Evolutionary conservation across 2,329 filamentous ascomycete genomes (phyloP).

Genomic region (Fusarium acutatum): DNA sequence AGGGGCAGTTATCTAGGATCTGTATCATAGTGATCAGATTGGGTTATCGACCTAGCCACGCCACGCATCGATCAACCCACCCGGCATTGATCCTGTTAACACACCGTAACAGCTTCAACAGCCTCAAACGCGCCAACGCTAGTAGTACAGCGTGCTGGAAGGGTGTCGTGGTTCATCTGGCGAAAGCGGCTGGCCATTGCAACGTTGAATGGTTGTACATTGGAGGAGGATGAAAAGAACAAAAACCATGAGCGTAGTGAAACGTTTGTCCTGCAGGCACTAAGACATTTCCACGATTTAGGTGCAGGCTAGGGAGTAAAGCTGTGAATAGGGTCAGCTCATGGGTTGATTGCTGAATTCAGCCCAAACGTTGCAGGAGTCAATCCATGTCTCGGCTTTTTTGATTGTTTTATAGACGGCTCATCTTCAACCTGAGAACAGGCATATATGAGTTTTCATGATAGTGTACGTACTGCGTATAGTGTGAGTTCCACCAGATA

Average conservation of each 20-base stretch:
- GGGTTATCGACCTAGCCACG: background rate
- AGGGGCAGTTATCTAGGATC: background rate
- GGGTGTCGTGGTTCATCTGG: background rate
- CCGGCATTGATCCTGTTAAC: background rate
- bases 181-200: background rate
- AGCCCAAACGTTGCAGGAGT: background rate
- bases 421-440: conserved; percentile 6
- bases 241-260: conserved; percentile 21
- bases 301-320: background rate
- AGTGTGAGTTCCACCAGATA: background rate
- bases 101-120: conserved; percentile 24
- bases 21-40: background rate
- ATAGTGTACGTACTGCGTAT: background rate
- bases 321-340: conserved; percentile 1
- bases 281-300: conserved; percentile 1
- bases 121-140: conserved; percentile 26
- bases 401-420: background rate
- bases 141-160: conserved; percentile 15
- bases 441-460: conserved; percentile 16
- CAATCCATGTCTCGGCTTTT: conserved; percentile 4
- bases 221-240: conserved; percentile 9
- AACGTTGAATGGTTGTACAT: conserved; percentile 7
- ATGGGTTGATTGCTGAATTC: background rate
- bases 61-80: conserved; percentile 16
- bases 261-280: conserved; percentile 16